Evolutionary conservation across 2,329 filamentous ascomycete genomes (phyloP), one percentile per base, ranked within the genome.

Genomic region (Penicillium oxalicum): DNA sequence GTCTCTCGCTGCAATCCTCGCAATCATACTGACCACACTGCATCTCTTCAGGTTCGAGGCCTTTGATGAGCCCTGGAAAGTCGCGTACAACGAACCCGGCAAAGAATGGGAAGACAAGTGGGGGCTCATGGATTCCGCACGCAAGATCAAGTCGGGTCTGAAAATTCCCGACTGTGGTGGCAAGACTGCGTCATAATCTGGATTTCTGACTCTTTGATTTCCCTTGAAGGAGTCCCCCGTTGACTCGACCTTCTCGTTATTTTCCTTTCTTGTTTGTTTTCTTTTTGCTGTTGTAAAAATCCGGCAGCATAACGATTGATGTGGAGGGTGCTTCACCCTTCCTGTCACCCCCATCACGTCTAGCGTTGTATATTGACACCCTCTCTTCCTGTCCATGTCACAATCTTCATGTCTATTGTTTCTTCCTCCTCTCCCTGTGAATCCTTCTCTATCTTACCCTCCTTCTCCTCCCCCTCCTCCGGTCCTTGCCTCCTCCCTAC

Each of bases 51-150:
- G 81, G 82, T 96, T 97, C 67, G 88, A 91, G 65, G 89, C 90
- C 8, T 97, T 96, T 66, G 91, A 97, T 65, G 91, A 97, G 76
- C 90, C 90, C 2, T 97, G 91, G 91, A 96, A 97, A 74, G 75
- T 86, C 47, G 63, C 69, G 13, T 95, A 83, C 72, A 86, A 96
- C 67, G 75, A 74, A 4, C 70, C 70, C 49, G 59, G 77, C 36
- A 76, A 91, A 72, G 77, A 87, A 45, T 96, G 91, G 91, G 91
- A 97, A 73, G 88, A 95, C 66, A 87, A 95, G 67, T 96, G 91
- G 91, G 91, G 93, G 8, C 72, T 97, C 11, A 84, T 97, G 82
- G 88, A 94, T 60, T 79, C 88, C 3, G 78, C 89, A 61, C 82
- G 91, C 49, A 88, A 91, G 33, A 73, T 97, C 58, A 97, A 97